Evolutionary conservation across 108 stramenopile species (phyloP), one percentile per base, ranked within the genome.

Genomic region (Craspedostauros australis): DNA sequence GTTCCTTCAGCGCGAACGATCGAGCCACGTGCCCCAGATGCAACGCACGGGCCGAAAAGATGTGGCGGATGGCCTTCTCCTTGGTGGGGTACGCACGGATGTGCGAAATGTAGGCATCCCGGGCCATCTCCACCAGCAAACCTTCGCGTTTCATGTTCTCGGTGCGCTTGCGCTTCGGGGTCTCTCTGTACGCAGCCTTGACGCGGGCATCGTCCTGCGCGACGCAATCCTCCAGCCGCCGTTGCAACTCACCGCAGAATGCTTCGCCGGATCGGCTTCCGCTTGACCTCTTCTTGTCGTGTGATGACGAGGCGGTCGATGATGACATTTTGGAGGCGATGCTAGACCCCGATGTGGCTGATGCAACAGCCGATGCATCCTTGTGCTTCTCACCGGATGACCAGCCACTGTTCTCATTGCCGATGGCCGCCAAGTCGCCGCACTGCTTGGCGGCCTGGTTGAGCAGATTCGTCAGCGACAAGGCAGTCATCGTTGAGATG

Each of bases 11-110:
- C 11, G 85, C 91, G 64, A 93, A 76, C 2, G 87, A 86, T 38
- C 83, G 63, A 6, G 91, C 91, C 28, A 93, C 72, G 55, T 93
- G 91, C 11, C 91, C 91, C 32, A 89, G 49, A 71, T 93, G 91
- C 38, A 93, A 56, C 4, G 84, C 84, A 43, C 87, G 48, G 5
- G 87, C 68, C 44, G 80, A 79, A 54, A 93, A 93, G 37, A 93
- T 86, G 38, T 88, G 85, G 21, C 79, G 68, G 4, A 93, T 80
- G 20, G 76, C 62, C 60, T 88, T 77, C 55, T 93, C 91, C 50
- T 84, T 86, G n/a, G 91, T 86, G 26, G 87, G 75, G 56, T 93
- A 93, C 9, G 87, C 84, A 41, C 91, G 50, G 4, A 93, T 47
- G 51, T 80, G 84, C 5, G 87, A 81, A 32, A 79, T 50, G 47